Conservation (phyloP, 164 flowering plant genomes). For the Dillenia suffruticosa region DNA sequence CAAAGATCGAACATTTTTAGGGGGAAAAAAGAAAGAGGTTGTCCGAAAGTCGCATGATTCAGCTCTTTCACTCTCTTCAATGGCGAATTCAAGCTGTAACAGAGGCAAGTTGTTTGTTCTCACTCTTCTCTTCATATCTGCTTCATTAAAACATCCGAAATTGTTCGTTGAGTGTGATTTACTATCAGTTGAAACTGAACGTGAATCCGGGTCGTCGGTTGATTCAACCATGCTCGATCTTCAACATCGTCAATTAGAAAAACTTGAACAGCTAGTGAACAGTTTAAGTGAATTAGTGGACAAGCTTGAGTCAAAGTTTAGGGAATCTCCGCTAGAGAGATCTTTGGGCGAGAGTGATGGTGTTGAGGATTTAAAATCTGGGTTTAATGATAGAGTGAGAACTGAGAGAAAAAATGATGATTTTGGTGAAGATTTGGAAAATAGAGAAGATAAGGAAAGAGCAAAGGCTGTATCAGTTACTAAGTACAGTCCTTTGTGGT, state of each 20-base stretch:
- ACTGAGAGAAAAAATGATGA: conserved; percentile 1
- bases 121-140: conserved; percentile 25
- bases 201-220: conserved; percentile 6
- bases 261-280: conserved; percentile 58
- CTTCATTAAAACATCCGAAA: conserved; percentile 8
- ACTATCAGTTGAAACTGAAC: conserved; percentile 10
- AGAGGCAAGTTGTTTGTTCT: conserved; percentile 42
- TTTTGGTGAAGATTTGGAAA: conserved; percentile 1
- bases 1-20: background rate
- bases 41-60: too few species aligned
- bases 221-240: conserved; percentile 15
- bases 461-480: conserved; percentile 47
- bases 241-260: conserved; percentile 45
- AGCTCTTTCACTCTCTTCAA: conserved; percentile 12
- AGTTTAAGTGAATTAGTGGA: conserved; percentile 57
- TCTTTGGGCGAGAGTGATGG: conserved; percentile 7
- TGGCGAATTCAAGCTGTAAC: conserved; percentile 23
- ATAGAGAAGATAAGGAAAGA: conserved; percentile 19
- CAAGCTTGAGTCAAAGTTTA: conserved; percentile 45
- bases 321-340: conserved; percentile 19
- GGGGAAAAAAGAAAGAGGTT: background rate
- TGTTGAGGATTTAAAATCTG: conserved; percentile 3
- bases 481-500: conserved; percentile 83
- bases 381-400: conserved; percentile 6
- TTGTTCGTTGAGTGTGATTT: conserved; percentile 15